A percentile compares a stretch with the other conserved stretches of the same genome.
These are phyloP conservation scores for Thalassiosira exigua DNA, from an alignment of 352 stramenopile genomes.

Conservation along the genomic window DNA sequence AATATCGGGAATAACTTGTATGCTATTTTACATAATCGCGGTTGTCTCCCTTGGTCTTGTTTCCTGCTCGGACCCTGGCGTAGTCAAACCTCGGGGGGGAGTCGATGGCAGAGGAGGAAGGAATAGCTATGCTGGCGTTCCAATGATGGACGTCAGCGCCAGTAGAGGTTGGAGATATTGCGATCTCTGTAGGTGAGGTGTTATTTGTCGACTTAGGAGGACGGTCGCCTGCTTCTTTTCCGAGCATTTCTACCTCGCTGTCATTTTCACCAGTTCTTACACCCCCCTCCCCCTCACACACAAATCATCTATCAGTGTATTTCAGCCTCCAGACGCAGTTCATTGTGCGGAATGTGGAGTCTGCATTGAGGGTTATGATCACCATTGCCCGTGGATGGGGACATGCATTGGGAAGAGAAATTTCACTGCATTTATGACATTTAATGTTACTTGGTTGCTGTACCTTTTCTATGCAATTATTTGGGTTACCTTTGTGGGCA, in stretches of 20 bases:
- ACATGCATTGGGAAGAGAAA: constrained; percentile 89
- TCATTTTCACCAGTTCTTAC: constrained; percentile 15
- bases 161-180: constrained; percentile 70
- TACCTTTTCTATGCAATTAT: constrained; percentile 86
- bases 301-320: constrained; percentile 39
- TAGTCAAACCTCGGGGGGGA: constrained; percentile 45
- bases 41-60: constrained; percentile 55
- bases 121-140: constrained; percentile 36
- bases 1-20: constrained; percentile 58
- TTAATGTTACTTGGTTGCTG: constrained; percentile 83
- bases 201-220: neutral
- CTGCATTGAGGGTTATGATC: constrained; percentile 89
- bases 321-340: constrained; percentile 77
- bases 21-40: constrained; percentile 59
- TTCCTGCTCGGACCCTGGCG: constrained; percentile 71
- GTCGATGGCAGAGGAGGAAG: constrained; percentile 17
- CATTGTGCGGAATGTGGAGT: constrained; percentile 94
- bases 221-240: too few species aligned
- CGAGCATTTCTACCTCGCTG: too few species aligned
- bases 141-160: constrained; percentile 26
- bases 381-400: constrained; percentile 90
- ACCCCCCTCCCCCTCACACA: neutral
- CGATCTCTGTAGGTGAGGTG: constrained; percentile 76
- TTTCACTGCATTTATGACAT: constrained; percentile 90
- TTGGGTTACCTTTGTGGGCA: constrained; percentile 54